Base-by-base conservation (phyloP, 2,329 filamentous ascomycete species). In the Purpureocillium lavendulum region DNA sequence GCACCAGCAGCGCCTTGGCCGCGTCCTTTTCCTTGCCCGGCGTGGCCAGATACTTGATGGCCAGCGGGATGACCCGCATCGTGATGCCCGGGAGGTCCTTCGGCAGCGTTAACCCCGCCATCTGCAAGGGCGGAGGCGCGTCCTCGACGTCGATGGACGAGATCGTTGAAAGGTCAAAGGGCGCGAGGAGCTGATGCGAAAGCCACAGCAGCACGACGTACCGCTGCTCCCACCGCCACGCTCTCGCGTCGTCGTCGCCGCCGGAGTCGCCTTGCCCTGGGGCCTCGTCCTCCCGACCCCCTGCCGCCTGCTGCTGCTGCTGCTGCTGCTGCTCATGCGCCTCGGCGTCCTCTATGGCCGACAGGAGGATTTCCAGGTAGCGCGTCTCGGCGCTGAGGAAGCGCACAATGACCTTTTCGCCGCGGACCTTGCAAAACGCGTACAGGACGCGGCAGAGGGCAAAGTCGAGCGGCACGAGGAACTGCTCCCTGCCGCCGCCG, bases 361-460 rank as follows among this genome's bases (percentile, higher is more conserved):
- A 71, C 8, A 96, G 70, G 44, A 98, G 71, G 1, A 83, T 73
- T 57, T 95, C 89, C 12, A 98, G 74, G 53, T 89, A 83, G 53
- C 76, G 82, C 2, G 88, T 83, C 59, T 97, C 92, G 47, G 92
- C 94, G 56, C 85, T 90, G 48, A 98, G 69, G 55, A 97, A 96
- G 32, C 87, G 79, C 38, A 88, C 80, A 50, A 98, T 82, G 38
- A 98, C 83, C 61, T 97, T 97, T 57, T 92, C 82, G 17, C 92
- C 90, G 39, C 92, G 78, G 37, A 97, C 83, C 63, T 98, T 98
- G 71, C 88, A 96, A 44, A 98, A 83, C 0, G 82, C 83, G 57
- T 97, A 97, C 29, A 98, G 61, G 2, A 97, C 69, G 45, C 75
- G 77, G 58, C 83, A 87, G 40, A 94, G 80, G 4, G 87, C 88